Conservation (phyloP, 2,329 filamentous ascomycete species). For the Beauveria sp. region DNA sequence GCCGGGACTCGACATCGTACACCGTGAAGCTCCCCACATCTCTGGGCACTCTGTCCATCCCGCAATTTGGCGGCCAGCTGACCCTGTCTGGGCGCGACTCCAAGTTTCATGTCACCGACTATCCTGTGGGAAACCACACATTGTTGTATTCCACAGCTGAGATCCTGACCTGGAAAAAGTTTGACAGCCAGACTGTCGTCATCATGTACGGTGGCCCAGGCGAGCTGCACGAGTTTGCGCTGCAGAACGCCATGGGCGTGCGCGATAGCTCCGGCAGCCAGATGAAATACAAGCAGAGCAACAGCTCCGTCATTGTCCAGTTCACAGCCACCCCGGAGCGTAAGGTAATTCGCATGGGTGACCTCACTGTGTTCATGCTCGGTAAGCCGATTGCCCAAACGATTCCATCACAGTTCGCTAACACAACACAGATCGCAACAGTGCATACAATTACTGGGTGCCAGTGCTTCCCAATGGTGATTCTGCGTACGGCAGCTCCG, state of each 20-base stretch:
- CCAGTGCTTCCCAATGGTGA: constrained; percentile 38
- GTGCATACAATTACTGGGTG: constrained; percentile 64
- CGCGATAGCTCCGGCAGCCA: constrained; percentile 21
- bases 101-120: constrained; percentile 61
- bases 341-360: constrained; percentile 24
- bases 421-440: constrained; percentile 45
- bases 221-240: constrained; percentile 56
- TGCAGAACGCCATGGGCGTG: constrained; percentile 24
- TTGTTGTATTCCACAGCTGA: constrained; percentile 64
- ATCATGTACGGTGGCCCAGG: constrained; percentile 56
- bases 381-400: constrained; percentile 16
- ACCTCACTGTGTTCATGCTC: constrained; percentile 35
- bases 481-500: constrained; percentile 25
- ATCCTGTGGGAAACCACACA: constrained; percentile 49
- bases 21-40: constrained; percentile 54
- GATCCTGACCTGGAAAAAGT: constrained; percentile 62
- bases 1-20: constrained; percentile 49
- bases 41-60: constrained; percentile 48
- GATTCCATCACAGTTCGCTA: constrained; percentile 7
- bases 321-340: constrained; percentile 24
- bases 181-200: constrained; percentile 49
- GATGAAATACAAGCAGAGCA: constrained; percentile 17
- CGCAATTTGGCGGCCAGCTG: constrained; percentile 48
- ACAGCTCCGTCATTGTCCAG: constrained; percentile 21
- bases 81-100: constrained; percentile 57